phyloP scores from a whole-genome alignment of 192 early-diverging fungal species.

The Allomyces javanicus region DNA sequence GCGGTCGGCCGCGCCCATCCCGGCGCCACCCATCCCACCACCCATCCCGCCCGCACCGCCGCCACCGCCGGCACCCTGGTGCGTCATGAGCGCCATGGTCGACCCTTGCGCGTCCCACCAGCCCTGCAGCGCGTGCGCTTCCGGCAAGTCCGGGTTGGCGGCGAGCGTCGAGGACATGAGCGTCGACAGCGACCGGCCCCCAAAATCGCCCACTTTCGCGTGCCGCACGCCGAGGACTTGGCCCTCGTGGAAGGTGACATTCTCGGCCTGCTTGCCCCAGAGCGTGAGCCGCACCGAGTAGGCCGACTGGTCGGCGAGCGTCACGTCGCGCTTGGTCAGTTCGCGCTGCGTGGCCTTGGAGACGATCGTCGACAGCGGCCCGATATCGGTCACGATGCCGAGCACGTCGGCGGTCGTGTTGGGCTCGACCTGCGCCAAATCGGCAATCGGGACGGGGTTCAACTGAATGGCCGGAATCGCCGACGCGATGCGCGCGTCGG shows the following conservation, averaged over 20 bases:
- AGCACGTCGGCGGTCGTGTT: constrained; percentile 44
- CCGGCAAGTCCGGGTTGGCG: constrained; percentile 56
- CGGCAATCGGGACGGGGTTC: constrained; percentile 48
- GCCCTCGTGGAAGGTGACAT: constrained; percentile 21
- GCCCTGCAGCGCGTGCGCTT: constrained; percentile 45
- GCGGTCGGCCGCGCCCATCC: constrained; percentile 4
- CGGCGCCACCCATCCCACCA: constrained; percentile 6
- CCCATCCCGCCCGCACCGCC: constrained; percentile 10
- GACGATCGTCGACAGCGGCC: constrained; percentile 35
- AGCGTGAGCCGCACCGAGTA: constrained; percentile 58
- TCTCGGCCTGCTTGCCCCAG: constrained; percentile 68
- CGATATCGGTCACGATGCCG: constrained; percentile 44
- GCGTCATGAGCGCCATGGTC: constrained; percentile 6
- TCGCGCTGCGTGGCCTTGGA: constrained; percentile 26
- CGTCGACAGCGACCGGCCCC: constrained; percentile 42
- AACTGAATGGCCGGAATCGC: constrained; percentile 17
- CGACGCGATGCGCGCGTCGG: constrained; percentile 14
- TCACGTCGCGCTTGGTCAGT: constrained; percentile 63
- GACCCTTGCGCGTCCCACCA: constrained; percentile 31
- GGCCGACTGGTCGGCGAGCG: constrained; percentile 51
- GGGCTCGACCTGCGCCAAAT: constrained; percentile 37
- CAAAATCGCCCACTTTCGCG: constrained; percentile 68
- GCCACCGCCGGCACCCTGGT: constrained; percentile 3
- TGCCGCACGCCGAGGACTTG: constrained; percentile 71
- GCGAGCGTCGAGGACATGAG: constrained; percentile 20